Evolutionary conservation across 495 filamentous ascomycete genomes (phyloP).

Genomic region (Trichoderma parareesei): DNA sequence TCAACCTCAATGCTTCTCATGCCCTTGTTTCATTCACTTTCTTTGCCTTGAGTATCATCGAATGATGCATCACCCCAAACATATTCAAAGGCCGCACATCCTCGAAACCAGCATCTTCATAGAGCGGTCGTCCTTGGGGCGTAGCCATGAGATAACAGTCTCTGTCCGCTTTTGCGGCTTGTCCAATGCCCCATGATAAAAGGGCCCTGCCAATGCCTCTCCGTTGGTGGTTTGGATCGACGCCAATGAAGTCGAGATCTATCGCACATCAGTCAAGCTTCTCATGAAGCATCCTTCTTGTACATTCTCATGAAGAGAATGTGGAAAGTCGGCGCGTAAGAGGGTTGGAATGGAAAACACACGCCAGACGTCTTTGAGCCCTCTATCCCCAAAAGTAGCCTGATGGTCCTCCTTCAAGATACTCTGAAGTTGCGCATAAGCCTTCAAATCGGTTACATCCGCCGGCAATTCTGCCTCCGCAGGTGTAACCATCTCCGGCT

Average conservation of each 20-base stretch:
- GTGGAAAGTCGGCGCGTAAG: no score
- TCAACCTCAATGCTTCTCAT: no score
- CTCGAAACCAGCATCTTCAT: not conserved
- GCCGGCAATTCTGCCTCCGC: not conserved
- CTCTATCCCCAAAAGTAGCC: constrained; percentile 1
- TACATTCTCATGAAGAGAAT: not conserved
- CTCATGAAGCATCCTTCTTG: not conserved
- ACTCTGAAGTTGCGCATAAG: not conserved
- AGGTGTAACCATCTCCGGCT: not conserved
- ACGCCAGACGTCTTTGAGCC: constrained; percentile 5
- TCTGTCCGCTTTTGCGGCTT: constrained; percentile 2
- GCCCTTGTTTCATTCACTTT: not conserved
- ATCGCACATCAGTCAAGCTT: not conserved
- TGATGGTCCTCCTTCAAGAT: not conserved
- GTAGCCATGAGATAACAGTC: constrained; percentile 8
- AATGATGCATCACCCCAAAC: constrained; percentile 3
- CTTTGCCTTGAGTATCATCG: not conserved
- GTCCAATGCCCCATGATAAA: constrained; percentile 8
- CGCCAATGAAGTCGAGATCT: constrained; percentile 6
- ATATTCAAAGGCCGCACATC: not conserved
- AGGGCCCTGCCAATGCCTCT: constrained; percentile 6
- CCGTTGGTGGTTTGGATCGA: constrained; percentile 4
- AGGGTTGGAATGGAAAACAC: not conserved
- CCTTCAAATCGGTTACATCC: not conserved
- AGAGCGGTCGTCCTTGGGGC: constrained; percentile 6